Percentiles rank a stretch among this genome's conserved stretches.
Conservation (phyloP, 2,329 filamentous ascomycete genomes). For the Fusarium chuoi region DNA sequence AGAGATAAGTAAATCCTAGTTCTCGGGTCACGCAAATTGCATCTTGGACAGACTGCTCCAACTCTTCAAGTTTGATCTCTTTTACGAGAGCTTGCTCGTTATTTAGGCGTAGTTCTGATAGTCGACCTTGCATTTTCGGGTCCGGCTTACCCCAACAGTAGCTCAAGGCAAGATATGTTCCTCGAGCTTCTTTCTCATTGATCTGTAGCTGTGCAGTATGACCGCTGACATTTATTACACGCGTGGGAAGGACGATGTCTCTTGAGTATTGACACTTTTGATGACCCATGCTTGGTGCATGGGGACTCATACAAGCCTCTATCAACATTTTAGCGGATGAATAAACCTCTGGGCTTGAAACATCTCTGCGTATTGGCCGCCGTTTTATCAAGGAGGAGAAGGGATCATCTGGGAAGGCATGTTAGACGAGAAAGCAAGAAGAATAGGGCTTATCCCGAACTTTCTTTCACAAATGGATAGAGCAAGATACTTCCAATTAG, state of each 20-base stretch:
- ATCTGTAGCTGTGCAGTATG: neutral
- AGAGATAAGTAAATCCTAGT: neutral
- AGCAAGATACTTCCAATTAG: fast-evolving
- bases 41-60: neutral
- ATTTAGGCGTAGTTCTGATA: fast-evolving
- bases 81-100: neutral
- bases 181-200: neutral
- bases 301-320: fast-evolving
- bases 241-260: fast-evolving
- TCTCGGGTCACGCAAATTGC: fast-evolving
- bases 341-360: neutral
- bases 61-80: neutral
- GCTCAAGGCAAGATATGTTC: neutral
- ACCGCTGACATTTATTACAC: fast-evolving
- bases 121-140: fast-evolving
- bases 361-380: neutral
- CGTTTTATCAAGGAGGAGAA: fast-evolving
- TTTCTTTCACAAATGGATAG: neutral
- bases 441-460: fast-evolving
- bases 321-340: fast-evolving
- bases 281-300: fast-evolving
- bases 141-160: neutral
- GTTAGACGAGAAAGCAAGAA: fast-evolving
- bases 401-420: fast-evolving
- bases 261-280: neutral